Percentiles rank a stretch among this genome's conserved stretches.
These are phyloP conservation scores for Cucumis cinereus DNA, from an alignment of 306 rosid genomes.

Conservation along the genomic window DNA sequence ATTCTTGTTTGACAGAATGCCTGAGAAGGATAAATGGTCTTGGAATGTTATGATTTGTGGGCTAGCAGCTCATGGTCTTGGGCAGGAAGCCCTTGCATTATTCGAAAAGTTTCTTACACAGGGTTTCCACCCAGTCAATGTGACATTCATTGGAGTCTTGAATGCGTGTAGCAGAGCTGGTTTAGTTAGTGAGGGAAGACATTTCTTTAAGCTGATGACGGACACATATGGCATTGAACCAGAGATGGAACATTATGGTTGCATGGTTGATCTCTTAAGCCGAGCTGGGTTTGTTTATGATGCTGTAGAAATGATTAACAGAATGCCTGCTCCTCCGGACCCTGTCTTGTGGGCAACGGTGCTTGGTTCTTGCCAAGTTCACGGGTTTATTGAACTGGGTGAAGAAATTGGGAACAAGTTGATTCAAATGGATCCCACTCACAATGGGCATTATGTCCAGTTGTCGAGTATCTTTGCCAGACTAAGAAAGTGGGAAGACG, in stretches of 20 bases:
- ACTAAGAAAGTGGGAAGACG: slow-evolving; percentile 76
- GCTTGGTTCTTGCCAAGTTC: slow-evolving; percentile 56
- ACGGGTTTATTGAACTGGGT: slow-evolving; percentile 52
- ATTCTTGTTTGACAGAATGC: slow-evolving; percentile 36
- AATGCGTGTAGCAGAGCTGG: slow-evolving; percentile 72
- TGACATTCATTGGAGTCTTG: slow-evolving; percentile 61
- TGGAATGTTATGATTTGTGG: slow-evolving; percentile 86
- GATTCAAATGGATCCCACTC: slow-evolving; percentile 55
- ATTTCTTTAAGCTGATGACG: slow-evolving; percentile 45
- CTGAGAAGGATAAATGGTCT: slow-evolving; percentile 41
- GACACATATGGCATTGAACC: slow-evolving; percentile 37
- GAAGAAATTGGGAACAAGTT: slow-evolving; percentile 59
- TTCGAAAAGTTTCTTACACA: slow-evolving; percentile 35
- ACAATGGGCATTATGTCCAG: slow-evolving; percentile 75
- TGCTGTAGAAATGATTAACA: slow-evolving; percentile 38
- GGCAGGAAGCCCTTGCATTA: slow-evolving; percentile 36
- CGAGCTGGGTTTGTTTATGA: slow-evolving; percentile 56
- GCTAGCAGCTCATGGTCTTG: slow-evolving; percentile 52
- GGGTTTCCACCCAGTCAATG: slow-evolving; percentile 41
- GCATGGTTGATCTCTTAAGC: slow-evolving; percentile 73
- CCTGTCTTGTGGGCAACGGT: slow-evolving; percentile 67
- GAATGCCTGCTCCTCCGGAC: slow-evolving; percentile 40
- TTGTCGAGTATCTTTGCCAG: slow-evolving; percentile 56
- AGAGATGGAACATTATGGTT: slow-evolving; percentile 85
- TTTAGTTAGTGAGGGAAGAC: slow-evolving; percentile 43